Evolutionary conservation across 441 rosid species (phyloP).

Genomic region (Biscutella auriculata): DNA sequence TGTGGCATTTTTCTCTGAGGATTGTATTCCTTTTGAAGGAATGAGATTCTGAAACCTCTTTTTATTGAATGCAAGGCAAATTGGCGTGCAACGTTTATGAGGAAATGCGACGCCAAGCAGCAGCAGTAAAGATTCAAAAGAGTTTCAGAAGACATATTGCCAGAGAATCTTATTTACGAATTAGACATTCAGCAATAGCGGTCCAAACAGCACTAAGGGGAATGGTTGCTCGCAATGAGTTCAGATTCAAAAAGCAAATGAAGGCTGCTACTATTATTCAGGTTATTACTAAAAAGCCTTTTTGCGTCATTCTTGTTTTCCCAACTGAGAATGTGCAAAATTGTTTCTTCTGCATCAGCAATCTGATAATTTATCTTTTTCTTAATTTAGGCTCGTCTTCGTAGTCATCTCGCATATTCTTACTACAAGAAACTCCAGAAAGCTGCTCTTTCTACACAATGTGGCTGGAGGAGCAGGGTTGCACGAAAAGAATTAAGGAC

Average conservation of each 20-base stretch:
- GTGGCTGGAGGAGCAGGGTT: slow-evolving; percentile 82
- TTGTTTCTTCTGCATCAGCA: not conserved
- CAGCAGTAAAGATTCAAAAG: slow-evolving; percentile 85
- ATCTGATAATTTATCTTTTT: slow-evolving; percentile 13
- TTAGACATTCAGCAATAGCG: slow-evolving; percentile 49
- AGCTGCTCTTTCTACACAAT: slow-evolving; percentile 55
- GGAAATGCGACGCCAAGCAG: slow-evolving; percentile 75
- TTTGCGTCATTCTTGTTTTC: slow-evolving; percentile 15
- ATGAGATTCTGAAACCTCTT: slow-evolving; percentile 11
- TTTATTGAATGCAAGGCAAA: slow-evolving; percentile 44
- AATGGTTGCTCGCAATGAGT: slow-evolving; percentile 93
- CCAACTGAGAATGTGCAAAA: no score
- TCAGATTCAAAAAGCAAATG: slow-evolving; percentile 87
- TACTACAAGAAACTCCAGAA: slow-evolving; percentile 61
- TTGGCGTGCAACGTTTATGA: slow-evolving; percentile 76
- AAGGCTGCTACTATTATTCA: slow-evolving; percentile 86
- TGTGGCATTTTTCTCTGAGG: slow-evolving; percentile 3
- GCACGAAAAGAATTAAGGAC: slow-evolving; percentile 65
- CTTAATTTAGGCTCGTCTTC: slow-evolving; percentile 49
- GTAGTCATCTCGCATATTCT: slow-evolving; percentile 42
- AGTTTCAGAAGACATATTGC: slow-evolving; percentile 59
- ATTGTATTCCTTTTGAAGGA: not conserved
- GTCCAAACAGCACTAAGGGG: slow-evolving; percentile 92
- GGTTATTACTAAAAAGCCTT: slow-evolving; percentile 33
- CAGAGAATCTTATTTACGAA: slow-evolving; percentile 51